Base-by-base conservation (phyloP, 2,329 filamentous ascomycete species). In the Hypomyces rosellus region DNA sequence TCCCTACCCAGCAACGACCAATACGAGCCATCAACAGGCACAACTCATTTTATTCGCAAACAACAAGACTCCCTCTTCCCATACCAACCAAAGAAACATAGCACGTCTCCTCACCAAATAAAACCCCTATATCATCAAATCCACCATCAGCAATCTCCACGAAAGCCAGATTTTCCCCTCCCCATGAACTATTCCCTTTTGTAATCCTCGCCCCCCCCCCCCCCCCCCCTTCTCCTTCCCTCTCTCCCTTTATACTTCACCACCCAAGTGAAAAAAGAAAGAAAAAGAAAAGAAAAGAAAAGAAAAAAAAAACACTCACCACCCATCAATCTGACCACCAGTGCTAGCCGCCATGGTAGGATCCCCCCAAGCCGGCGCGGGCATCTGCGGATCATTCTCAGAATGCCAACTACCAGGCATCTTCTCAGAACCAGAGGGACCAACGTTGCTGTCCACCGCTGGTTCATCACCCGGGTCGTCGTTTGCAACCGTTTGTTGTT, bases 331-430 rank as follows among this genome's bases (percentile, higher is more conserved):
- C n/a, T 50, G 15, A 1, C 67, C 67, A 1, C 57, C 42, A 0
- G 68, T 67, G n/a, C 62, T 62, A 7, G 55, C 65, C 16, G 67
- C 67, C 51, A 63, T 59, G 4, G 56, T 57, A 0, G 49, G 3
- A 54, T 70, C 67, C 14, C 51, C 62, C 67, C 66, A 70, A 5
- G 52, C 44, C 12, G 59, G 45, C 8, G 50, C 25, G 5, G 20
- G 20, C 0, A 58, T 53, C 5, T 54, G 54, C 3, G 40, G 43
- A 15, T 47, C 45, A 20, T 38, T 30, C 16, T 54, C 52, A 1
- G 44, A 45, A 7, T 30, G 38, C 64, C 65, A 68, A 2, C 58
- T 56, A 2, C 65, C 66, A 12, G 67, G 67, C 2, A 18, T 38
- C 8, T 30, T 16, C 2, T 47, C 13, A 11, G 41, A 53, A n/a